Evolutionary conservation across 768 basidiomycete species (phyloP), one percentile per base, ranked within the genome.

Genomic region (Daedaleopsis sinensis): DNA sequence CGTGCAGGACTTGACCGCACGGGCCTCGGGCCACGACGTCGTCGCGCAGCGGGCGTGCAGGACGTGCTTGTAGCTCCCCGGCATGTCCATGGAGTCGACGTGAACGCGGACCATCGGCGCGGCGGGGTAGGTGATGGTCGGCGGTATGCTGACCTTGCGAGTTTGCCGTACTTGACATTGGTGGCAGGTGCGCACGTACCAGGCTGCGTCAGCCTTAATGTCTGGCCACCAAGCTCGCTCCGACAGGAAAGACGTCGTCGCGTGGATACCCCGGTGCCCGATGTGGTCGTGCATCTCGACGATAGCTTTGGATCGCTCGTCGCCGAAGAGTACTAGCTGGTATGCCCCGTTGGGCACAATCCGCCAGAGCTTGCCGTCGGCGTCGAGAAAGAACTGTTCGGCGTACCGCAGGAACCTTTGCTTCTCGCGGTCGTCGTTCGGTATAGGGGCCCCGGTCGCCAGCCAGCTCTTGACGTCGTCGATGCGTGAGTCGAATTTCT

Each of bases 61-160:
- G 24, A 80, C 63, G 38, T 76, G 77, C 7, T 64, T 65, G 61
- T 65, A 77, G 0, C 76, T 69, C 1, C 66, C 64, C 0, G 76
- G 78, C 68, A 82, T 73, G 56, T 71, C 65, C 78, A 82, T 80
- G 0, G 76, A 74, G 67, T 82, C 75, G 21, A 78, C 66, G 50
- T 81, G 73, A 0, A 74, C 71, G 46, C 77, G 77, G 9, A 63
- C 21, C 63, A 78, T 80, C 4, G 71, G 64, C 1, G 66, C 43
- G 0, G 67, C 60, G 0, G 70, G 70, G 0, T 42, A 24, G 1
- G 67, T 43, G 13, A 70, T 57, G 3, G 64, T 69, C 12, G 69
- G 68, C 0, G 70, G 72, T 16, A 72, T 65, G 1, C 46, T 18
- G 0, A 78, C 47, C 8, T 72, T 69, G 0, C 55, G 16, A 0